These are phyloP conservation scores for Backusella liffmaniae DNA, from an alignment of 192 early-diverging fungal genomes.

Conservation along the genomic window DNA sequence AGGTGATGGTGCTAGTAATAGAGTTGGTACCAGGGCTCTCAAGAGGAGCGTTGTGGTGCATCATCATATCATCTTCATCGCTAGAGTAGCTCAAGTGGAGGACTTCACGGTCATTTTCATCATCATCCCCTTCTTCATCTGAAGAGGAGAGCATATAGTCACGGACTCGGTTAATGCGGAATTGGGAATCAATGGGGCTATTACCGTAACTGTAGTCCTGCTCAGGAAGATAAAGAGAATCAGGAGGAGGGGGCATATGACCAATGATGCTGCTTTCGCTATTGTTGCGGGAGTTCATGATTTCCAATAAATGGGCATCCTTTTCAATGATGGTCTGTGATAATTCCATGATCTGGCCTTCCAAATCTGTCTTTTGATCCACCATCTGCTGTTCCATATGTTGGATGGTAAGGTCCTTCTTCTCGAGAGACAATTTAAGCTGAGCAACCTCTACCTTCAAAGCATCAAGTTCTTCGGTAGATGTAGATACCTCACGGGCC, in stretches of 20 bases:
- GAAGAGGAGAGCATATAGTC: constrained; percentile 8
- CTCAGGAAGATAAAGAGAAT: neutral
- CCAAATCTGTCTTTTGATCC: neutral
- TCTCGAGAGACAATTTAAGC: neutral
- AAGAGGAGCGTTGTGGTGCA: neutral
- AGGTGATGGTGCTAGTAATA: neutral
- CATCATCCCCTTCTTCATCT: neutral
- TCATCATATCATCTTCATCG: constrained; percentile 4
- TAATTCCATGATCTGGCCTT: constrained; percentile 1
- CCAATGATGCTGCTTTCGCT: constrained; percentile 7
- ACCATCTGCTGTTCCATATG: neutral
- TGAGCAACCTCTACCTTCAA: neutral
- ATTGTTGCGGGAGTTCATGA: constrained; percentile 12
- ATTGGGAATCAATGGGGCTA: neutral
- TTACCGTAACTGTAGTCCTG: neutral
- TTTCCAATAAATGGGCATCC: constrained; percentile 2
- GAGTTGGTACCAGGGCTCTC: constrained; percentile 7
- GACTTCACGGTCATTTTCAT: neutral
- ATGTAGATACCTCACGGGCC: neutral
- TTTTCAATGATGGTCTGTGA: constrained; percentile 9
- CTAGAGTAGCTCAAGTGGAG: constrained; percentile 1
- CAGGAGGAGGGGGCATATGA: constrained; percentile 2
- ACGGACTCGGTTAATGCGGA: constrained; percentile 7
- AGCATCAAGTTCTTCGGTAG: neutral
- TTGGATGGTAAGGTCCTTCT: neutral